A percentile compares a stretch with the other conserved stretches of the same genome.
Conservation (phyloP, 2,329 filamentous ascomycete species). For the Fusarium bactridioides region DNA sequence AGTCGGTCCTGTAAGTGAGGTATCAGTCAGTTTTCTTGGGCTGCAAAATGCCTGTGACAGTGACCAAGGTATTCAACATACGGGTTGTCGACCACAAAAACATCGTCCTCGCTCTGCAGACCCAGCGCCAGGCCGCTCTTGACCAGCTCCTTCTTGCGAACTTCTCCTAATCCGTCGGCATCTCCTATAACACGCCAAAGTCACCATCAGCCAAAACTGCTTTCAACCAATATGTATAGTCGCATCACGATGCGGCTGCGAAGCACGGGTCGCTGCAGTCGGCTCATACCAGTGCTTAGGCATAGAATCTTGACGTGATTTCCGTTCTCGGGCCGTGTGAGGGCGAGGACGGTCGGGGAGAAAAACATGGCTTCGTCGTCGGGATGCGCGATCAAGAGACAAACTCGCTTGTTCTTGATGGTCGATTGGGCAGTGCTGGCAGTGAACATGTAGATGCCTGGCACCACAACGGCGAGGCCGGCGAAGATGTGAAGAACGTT, state of each 20-base stretch:
- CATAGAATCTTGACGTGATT: conserved; percentile 97
- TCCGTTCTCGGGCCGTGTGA: conserved; percentile 79
- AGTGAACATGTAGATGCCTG: conserved; percentile 62
- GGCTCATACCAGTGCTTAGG: conserved; percentile 75
- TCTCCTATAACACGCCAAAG: conserved; percentile 62
- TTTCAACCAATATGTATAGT: conserved; percentile 11
- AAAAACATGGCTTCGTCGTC: conserved; percentile 99
- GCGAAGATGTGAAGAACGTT: conserved; percentile 38
- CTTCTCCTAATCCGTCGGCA: conserved; percentile 85
- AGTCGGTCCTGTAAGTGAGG: conserved; percentile 57
- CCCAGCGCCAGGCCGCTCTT: conserved; percentile 82
- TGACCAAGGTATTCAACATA: conserved; percentile 48
- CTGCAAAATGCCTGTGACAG: background rate
- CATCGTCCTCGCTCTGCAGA: conserved; percentile 76
- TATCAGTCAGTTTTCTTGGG: background rate
- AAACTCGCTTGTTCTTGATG: conserved; percentile 84
- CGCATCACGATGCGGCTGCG: conserved; percentile 15
- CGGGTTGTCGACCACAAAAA: conserved; percentile 85
- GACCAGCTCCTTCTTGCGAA: conserved; percentile 82
- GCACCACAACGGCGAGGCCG: conserved; percentile 49
- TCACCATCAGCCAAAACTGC: conserved; percentile 31
- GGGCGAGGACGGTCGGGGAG: conserved; percentile 83
- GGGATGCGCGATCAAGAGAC: conserved; percentile 93
- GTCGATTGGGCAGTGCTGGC: conserved; percentile 55
- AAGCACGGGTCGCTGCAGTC: conserved; percentile 9